These are phyloP conservation scores for Diplocarpon rosae DNA, from an alignment of 2,329 filamentous ascomycete genomes.

Conservation along the genomic window DNA sequence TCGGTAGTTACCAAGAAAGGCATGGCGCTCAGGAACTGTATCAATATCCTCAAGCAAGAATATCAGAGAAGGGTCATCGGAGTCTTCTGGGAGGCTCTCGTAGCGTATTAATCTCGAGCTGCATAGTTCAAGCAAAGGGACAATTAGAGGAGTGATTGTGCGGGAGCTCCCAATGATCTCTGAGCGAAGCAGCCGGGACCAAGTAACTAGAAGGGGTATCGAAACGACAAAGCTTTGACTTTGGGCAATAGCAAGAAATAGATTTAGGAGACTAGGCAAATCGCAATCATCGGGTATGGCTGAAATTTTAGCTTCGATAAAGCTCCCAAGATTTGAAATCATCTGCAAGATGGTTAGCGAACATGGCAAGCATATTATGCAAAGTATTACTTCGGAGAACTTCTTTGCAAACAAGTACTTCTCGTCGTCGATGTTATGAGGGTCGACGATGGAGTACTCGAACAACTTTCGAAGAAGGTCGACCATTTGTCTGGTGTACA, in stretches of 20 bases:
- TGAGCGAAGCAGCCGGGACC: conserved; percentile 72
- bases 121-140: conserved; percentile 69
- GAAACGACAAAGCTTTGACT: conserved; percentile 86
- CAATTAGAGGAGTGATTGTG: conserved; percentile 51
- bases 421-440: conserved; percentile 77
- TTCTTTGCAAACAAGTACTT: conserved; percentile 92
- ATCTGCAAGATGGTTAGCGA: conserved; percentile 40
- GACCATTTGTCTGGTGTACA: conserved; percentile 64
- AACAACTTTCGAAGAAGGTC: conserved; percentile 63
- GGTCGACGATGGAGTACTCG: conserved; percentile 68
- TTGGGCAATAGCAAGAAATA: conserved; percentile 69
- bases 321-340: conserved; percentile 73
- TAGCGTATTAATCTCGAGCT: conserved; percentile 78
- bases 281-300: conserved; percentile 55
- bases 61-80: conserved; percentile 64
- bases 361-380: background rate
- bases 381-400: conserved; percentile 62
- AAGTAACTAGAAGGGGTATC: conserved; percentile 82
- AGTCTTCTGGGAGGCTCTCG: conserved; percentile 74
- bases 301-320: conserved; percentile 66
- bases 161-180: conserved; percentile 56
- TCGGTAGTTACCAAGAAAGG: conserved; percentile 90
- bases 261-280: conserved; percentile 63
- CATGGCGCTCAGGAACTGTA: conserved; percentile 84
- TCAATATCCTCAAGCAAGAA: conserved; percentile 92